Base-by-base conservation (phyloP, 1,139 yeast species). In the Neolecta irregularis region DNA sequence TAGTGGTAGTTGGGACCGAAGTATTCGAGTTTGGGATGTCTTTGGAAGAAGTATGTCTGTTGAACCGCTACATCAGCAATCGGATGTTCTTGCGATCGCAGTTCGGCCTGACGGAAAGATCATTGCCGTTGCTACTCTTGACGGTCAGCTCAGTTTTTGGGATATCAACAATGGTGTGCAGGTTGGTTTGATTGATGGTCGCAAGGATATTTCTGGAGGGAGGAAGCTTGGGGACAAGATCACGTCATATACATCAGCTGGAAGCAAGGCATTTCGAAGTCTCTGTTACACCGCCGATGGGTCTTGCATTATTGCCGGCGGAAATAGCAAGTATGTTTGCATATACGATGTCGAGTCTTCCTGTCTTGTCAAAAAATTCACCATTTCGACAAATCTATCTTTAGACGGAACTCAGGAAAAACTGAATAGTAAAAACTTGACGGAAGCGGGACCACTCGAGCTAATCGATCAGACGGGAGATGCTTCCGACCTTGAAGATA, bases 1-100 rank as follows among this genome's bases (percentile, higher is more conserved):
- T 2, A 75, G 91, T 40, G 92, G 94, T 2, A 77, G 93, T 19
- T 91, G 99, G 99, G 99, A 88, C 57, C 78, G 76, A 48, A 81
- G 96, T 2, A 75, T 85, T 8, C 65, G 98, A 47, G 64, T 88
- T 8, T 88, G 99, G 99, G 78, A 75, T 52, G 72, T 88, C 30
- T 88, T 88, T 54, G 49, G 62, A 13, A 69, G 93, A 47, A 67
- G 81, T 1, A 83, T 74, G 51, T 74, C 72, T 33, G 92, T 80
- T 33, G 99, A 88, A 56, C 96, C 98, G 4, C 70, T 88, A 48
- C 83, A 78, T 48, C 70, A 81, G 21, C 70, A 67, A 41, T 70
- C 88, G 25, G 98, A 88, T 54, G 94, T 81, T n/a, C 63, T 88
- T 45, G 66, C 83, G 23, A 62, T 91, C 29, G 68, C 81, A 1